Evolutionary conservation across 352 stramenopile genomes (phyloP).

Genomic region (Peronosclerospora sorghi): DNA sequence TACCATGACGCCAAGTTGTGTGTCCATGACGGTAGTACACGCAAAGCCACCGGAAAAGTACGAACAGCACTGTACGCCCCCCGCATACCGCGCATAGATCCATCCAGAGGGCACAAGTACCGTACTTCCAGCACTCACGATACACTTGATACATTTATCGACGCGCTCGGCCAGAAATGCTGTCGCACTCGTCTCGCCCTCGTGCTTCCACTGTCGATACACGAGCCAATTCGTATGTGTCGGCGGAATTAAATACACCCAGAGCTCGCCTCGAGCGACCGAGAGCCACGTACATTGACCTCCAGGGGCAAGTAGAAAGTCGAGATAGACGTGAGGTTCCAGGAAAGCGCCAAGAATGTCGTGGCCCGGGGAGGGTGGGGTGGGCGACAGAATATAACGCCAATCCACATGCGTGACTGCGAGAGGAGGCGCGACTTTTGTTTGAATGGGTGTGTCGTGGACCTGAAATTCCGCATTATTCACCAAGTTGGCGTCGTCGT

Average conservation of each 20-base stretch:
- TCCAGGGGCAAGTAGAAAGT: slow-evolving; percentile 46
- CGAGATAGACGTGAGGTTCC: slow-evolving; percentile 43
- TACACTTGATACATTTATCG: slow-evolving; percentile 64
- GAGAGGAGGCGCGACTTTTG: slow-evolving; percentile 25
- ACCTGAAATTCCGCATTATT: slow-evolving; percentile 48
- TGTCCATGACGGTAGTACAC: slow-evolving; percentile 35
- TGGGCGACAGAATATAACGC: slow-evolving; percentile 16
- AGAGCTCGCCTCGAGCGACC: slow-evolving; percentile 45
- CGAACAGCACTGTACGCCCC: slow-evolving; percentile 30
- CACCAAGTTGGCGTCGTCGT: slow-evolving; percentile 10
- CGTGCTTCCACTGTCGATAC: slow-evolving; percentile 53
- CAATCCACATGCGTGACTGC: slow-evolving; percentile 51
- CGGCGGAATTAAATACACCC: slow-evolving; percentile 59
- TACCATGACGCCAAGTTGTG: slow-evolving; percentile 35
- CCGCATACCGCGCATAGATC: slow-evolving; percentile 56
- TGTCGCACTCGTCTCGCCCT: slow-evolving; percentile 19
- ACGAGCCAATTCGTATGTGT: slow-evolving; percentile 28
- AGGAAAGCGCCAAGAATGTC: slow-evolving; percentile 54
- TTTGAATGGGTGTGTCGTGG: slow-evolving; percentile 25
- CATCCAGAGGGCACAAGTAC: slow-evolving; percentile 58
- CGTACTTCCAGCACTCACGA: slow-evolving; percentile 32
- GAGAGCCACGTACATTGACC: slow-evolving; percentile 55
- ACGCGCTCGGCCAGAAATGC: slow-evolving; percentile 57
- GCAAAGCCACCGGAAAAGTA: slow-evolving; percentile 51
- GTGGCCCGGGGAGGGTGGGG: background rate